These are phyloP conservation scores for Cladophialophora yegresii DNA, from an alignment of 2,329 filamentous ascomycete species.

Conservation along the genomic window DNA sequence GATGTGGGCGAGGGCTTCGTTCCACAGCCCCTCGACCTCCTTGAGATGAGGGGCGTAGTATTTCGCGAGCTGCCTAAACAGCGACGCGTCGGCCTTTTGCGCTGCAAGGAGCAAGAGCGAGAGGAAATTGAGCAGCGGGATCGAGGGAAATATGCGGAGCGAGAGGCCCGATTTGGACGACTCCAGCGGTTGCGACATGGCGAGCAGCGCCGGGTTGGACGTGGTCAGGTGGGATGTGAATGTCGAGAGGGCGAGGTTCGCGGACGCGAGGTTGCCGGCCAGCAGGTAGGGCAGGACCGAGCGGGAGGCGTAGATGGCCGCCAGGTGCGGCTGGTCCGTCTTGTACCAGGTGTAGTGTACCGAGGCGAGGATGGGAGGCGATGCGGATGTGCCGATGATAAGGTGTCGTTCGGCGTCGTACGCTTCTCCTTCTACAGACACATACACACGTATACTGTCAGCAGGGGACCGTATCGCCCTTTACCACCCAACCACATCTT, in stretches of 20 bases:
- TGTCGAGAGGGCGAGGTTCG: conserved; percentile 76
- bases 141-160: conserved; percentile 77
- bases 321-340: conserved; percentile 82
- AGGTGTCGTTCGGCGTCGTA: conserved; percentile 94
- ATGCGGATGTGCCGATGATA: conserved; percentile 74
- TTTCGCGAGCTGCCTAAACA: conserved; percentile 77
- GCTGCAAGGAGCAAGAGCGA: conserved; percentile 79
- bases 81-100: conserved; percentile 73
- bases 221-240: conserved; percentile 68
- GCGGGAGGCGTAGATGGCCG: conserved; percentile 80
- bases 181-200: conserved; percentile 74
- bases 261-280: conserved; percentile 84
- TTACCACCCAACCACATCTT: no score
- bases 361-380: conserved; percentile 73
- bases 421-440: conserved; percentile 70
- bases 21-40: conserved; percentile 72
- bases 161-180: conserved; percentile 64
- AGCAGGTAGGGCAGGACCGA: conserved; percentile 89
- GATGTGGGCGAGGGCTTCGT: conserved; percentile 78
- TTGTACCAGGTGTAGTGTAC: conserved; percentile 95
- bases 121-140: conserved; percentile 95
- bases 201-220: conserved; percentile 58
- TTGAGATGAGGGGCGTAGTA: conserved; percentile 80
- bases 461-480: conserved; percentile 20
- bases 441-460: neutral